A percentile compares a stretch with the other conserved stretches of the same genome.
phyloP scores from a whole-genome alignment of 805 yeast genomes.

The Yamadazyma scolyti region DNA sequence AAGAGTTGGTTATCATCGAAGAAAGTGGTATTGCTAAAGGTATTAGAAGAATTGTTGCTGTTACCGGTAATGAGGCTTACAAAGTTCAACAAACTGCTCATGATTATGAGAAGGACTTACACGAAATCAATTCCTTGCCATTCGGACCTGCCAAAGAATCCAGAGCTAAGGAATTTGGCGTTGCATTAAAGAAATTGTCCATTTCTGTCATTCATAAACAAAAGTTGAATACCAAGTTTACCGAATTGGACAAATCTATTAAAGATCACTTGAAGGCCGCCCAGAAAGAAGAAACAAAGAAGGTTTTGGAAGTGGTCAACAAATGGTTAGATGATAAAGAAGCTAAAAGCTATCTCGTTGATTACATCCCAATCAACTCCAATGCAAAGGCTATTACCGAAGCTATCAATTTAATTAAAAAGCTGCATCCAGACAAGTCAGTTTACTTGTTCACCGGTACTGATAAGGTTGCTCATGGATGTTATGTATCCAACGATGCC shows the following conservation, averaged over 20 bases:
- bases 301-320: constrained; percentile 73
- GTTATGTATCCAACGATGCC: constrained; percentile 75
- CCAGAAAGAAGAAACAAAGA: constrained; percentile 85
- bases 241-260: constrained; percentile 76
- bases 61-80: constrained; percentile 86
- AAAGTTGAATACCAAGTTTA: constrained; percentile 68
- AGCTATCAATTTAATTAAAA: constrained; percentile 80
- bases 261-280: constrained; percentile 84
- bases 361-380: constrained; percentile 65
- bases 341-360: constrained; percentile 57
- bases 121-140: constrained; percentile 56
- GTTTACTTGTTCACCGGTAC: constrained; percentile 78
- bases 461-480: constrained; percentile 91
- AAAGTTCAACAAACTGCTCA: constrained; percentile 83
- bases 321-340: constrained; percentile 54
- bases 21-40: constrained; percentile 99
- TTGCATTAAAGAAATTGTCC: constrained; percentile 73
- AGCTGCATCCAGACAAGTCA: constrained; percentile 68
- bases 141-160: constrained; percentile 79
- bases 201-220: constrained; percentile 82
- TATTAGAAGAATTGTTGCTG: constrained; percentile 96
- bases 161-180: constrained; percentile 78
- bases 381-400: constrained; percentile 94
- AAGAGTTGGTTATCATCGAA: constrained; percentile 83
- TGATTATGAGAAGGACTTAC: constrained; percentile 63